A percentile compares a stretch with the other conserved stretches of the same genome.
These are phyloP conservation scores for Knoxia roxburghii DNA, from an alignment of 257 asterid species.

Conservation along the genomic window DNA sequence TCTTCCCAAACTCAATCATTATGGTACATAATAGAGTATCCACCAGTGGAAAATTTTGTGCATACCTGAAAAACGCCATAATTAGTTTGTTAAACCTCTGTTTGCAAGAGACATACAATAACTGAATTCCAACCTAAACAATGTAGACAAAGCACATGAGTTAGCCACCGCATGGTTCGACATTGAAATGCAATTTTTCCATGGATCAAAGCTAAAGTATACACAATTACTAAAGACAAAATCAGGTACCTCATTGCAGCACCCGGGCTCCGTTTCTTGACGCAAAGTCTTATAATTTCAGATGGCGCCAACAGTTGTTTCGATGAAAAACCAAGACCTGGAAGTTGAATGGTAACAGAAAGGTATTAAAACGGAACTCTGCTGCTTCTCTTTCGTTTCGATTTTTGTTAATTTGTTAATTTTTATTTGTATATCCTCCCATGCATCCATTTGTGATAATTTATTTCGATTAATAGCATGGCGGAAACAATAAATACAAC, in stretches of 20 bases:
- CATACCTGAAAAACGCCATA: conserved; percentile 52
- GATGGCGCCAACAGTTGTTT: conserved; percentile 52
- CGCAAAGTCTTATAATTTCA: conserved; percentile 56
- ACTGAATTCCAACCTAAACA: not conserved
- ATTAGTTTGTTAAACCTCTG: not conserved
- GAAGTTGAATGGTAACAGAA: conserved; percentile 11
- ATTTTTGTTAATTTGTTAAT: not conserved
- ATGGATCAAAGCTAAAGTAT: not conserved
- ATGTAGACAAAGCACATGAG: not conserved
- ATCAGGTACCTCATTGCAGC: conserved; percentile 61
- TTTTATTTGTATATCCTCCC: not conserved
- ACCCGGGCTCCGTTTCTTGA: conserved; percentile 53
- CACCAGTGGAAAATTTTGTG: conserved; percentile 43
- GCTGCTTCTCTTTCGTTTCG: not conserved
- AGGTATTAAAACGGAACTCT: not conserved
- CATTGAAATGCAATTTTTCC: not conserved
- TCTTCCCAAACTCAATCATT: conserved; percentile 83
- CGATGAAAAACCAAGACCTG: conserved; percentile 57
- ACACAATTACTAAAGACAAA: not conserved
- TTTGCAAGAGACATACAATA: not conserved
- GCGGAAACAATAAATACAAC: not conserved
- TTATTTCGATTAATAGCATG: not conserved
- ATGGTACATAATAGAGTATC: conserved; percentile 57
- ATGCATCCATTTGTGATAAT: not conserved
- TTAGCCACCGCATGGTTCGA: not conserved